A percentile compares a stretch with the other conserved stretches of the same genome.
Evolutionary conservation across 2,329 filamentous ascomycete species (phyloP).

Genomic region (Ophiostoma sp.): DNA sequence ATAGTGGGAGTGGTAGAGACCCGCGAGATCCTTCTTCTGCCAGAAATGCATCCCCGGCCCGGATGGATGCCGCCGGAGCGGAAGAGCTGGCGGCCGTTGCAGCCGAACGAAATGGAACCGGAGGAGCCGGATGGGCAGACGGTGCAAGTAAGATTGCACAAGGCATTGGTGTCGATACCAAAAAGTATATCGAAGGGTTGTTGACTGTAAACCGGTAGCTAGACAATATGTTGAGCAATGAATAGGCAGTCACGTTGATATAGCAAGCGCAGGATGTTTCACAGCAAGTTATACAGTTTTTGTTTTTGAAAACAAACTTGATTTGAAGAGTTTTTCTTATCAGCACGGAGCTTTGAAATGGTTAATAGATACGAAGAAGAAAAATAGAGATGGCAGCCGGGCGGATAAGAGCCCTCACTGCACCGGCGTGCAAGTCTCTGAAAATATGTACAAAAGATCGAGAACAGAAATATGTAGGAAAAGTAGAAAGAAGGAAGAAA

Average conservation of each 20-base stretch:
- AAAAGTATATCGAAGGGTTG: slow-evolving; percentile 67
- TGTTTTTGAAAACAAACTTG: background rate
- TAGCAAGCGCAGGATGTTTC: background rate
- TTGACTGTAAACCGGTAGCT: slow-evolving; percentile 53
- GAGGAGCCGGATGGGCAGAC: slow-evolving; percentile 41
- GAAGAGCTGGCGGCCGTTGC: slow-evolving; percentile 34
- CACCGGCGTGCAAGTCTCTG: background rate
- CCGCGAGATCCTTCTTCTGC: background rate
- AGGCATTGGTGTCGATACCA: slow-evolving; percentile 72
- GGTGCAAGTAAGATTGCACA: slow-evolving; percentile 59
- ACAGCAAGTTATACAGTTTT: background rate
- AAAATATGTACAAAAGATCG: background rate
- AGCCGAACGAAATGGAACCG: slow-evolving; percentile 1
- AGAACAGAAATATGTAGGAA: background rate
- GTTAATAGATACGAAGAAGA: background rate
- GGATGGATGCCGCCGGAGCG: slow-evolving; percentile 30
- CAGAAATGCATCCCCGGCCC: slow-evolving; percentile 33
- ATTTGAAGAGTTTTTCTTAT: background rate
- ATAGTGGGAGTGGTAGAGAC: background rate
- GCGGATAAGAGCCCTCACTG: background rate
- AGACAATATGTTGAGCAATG: background rate
- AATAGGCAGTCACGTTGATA: background rate
- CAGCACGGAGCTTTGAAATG: background rate
- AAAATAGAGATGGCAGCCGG: background rate
- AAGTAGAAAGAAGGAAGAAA: background rate